Evolutionary conservation across 148 eudicot species (phyloP).

Genomic region (Pharnaceum exiguum): DNA sequence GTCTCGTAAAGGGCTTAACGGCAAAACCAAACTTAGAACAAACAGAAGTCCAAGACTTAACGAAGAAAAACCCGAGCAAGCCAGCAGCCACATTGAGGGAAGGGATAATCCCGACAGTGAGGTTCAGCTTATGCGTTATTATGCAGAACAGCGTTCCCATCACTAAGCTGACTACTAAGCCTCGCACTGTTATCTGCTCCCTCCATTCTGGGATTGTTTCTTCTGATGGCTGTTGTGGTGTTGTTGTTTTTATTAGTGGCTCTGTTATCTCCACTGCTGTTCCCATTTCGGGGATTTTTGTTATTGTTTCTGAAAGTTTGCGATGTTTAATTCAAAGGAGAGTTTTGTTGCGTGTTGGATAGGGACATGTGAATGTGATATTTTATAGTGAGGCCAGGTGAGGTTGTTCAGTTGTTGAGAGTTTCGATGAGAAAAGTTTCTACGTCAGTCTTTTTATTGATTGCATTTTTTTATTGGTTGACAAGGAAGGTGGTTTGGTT

Average conservation of each 20-base stretch:
- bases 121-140: slow-evolving; percentile 82
- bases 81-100: slow-evolving; percentile 95
- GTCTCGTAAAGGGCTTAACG: slow-evolving; percentile 59
- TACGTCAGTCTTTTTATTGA: too few relatives aligned
- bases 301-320: background rate
- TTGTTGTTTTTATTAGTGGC: slow-evolving; percentile 34
- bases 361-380: too few relatives aligned
- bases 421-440: too few relatives aligned
- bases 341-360: too few relatives aligned
- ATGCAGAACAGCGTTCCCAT: slow-evolving; percentile 71
- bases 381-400: too few relatives aligned
- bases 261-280: slow-evolving; percentile 52
- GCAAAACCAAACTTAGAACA: slow-evolving; percentile 49
- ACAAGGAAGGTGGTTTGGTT: too few relatives aligned
- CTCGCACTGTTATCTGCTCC: slow-evolving; percentile 77
- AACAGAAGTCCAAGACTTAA: slow-evolving; percentile 70
- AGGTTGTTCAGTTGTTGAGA: too few relatives aligned
- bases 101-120: slow-evolving; percentile 85
- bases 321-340: too few relatives aligned
- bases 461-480: too few relatives aligned
- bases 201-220: slow-evolving; percentile 67
- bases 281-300: slow-evolving; percentile 28
- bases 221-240: slow-evolving; percentile 3
- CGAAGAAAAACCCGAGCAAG: slow-evolving; percentile 73
- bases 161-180: slow-evolving; percentile 61